These are phyloP conservation scores for Aphanomyces stellatus DNA, from an alignment of 352 stramenopile species.

Conservation along the genomic window DNA sequence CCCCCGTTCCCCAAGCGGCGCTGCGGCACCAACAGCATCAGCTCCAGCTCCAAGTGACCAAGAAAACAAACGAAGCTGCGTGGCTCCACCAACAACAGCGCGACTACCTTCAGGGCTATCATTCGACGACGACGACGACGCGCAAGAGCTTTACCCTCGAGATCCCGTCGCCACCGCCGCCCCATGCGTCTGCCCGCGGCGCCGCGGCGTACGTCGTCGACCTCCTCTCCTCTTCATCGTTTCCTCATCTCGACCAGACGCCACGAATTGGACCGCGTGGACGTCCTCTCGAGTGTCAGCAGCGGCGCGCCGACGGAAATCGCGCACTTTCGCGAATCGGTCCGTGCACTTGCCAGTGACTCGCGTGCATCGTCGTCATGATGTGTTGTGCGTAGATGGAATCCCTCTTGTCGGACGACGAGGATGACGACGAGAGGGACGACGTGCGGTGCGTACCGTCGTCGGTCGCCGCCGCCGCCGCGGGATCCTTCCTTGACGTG, in stretches of 20 bases:
- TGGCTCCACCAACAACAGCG: background rate
- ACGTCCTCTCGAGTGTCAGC: conserved; percentile 37
- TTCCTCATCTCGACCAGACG: conserved; percentile 22
- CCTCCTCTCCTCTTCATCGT: no score
- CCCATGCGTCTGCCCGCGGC: conserved; percentile 17
- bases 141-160: conserved; percentile 10
- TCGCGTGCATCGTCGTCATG: background rate
- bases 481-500: background rate
- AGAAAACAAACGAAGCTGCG: background rate
- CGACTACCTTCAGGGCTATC: background rate
- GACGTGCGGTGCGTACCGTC: background rate
- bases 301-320: conserved; percentile 51
- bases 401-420: background rate
- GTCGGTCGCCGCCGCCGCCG: background rate
- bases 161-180: conserved; percentile 29
- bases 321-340: conserved; percentile 47
- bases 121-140: conserved; percentile 11
- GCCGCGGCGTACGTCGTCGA: no score
- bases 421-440: background rate
- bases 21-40: background rate
- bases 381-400: background rate
- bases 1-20: background rate
- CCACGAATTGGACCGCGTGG: conserved; percentile 31
- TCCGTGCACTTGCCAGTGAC: conserved; percentile 24
- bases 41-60: background rate